Percentiles rank a stretch among this genome's conserved stretches.
Conservation (phyloP, 1,284 basidiomycete species). For the Cutaneotrichosporon arboriforme region DNA sequence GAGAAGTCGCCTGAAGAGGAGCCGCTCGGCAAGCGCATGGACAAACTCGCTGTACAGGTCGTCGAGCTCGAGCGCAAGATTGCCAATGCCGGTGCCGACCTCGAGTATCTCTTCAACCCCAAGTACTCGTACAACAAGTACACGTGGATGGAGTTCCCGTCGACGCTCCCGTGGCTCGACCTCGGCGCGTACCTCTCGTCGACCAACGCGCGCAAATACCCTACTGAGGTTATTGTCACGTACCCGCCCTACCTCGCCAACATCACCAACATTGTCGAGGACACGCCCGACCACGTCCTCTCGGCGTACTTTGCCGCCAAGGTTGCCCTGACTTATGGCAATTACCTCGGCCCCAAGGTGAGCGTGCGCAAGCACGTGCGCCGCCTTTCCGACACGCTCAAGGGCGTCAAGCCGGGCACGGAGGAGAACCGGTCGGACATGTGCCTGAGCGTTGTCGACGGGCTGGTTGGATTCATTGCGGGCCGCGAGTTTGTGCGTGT, state of each 20-base stretch:
- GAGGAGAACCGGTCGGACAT: slow-evolving; percentile 71
- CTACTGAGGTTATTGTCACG: slow-evolving; percentile 69
- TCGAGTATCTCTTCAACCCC: slow-evolving; percentile 64
- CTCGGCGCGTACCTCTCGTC: slow-evolving; percentile 78
- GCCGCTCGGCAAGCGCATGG: slow-evolving; percentile 50
- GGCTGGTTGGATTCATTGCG: slow-evolving; percentile 52
- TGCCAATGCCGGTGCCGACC: slow-evolving; percentile 73
- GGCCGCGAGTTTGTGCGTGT: slow-evolving; percentile 71
- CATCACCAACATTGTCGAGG: slow-evolving; percentile 64
- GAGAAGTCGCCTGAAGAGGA: slow-evolving; percentile 20
- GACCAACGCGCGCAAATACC: slow-evolving; percentile 72
- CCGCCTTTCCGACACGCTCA: slow-evolving; percentile 63
- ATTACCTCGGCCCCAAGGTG: slow-evolving; percentile 65
- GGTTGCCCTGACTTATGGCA: slow-evolving; percentile 61
- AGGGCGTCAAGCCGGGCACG: slow-evolving; percentile 81
- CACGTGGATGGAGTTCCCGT: slow-evolving; percentile 62
- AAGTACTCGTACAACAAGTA: slow-evolving; percentile 84
- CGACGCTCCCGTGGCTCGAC: slow-evolving; percentile 68
- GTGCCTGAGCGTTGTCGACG: slow-evolving; percentile 49
- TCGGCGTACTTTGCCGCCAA: slow-evolving; percentile 73
- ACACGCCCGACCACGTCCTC: slow-evolving; percentile 65
- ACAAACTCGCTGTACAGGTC: slow-evolving; percentile 65
- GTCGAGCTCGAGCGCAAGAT: slow-evolving; percentile 74
- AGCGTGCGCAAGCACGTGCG: slow-evolving; percentile 69
- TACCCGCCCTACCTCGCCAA: slow-evolving; percentile 71